Evolutionary conservation across 1,284 basidiomycete genomes (phyloP), one percentile per base, ranked within the genome.

Genomic region (Psilocybe mexicana): DNA sequence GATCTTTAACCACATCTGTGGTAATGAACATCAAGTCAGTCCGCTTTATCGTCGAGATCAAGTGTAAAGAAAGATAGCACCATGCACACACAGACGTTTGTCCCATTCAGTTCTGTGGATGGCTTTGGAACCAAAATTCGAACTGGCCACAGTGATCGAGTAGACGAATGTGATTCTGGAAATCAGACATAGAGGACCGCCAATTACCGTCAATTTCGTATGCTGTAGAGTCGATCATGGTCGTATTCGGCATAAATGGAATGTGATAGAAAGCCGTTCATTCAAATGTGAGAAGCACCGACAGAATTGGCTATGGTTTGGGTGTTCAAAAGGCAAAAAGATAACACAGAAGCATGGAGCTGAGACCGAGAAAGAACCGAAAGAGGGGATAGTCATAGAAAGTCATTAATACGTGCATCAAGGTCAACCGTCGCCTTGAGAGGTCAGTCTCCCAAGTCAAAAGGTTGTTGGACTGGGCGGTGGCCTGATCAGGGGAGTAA

Each of bases 1-100:
- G 50, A 52, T 28, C 14, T n/a, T 28, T 30, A 23, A 52, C 50
- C 50, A 43, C 25, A 6, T 6, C 25, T 52, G 12, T 52, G 50
- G 50, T 52, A 52, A 52, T 3, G 24, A 28, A 42, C 49, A 52
- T 52, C 50, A 24, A 30, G 36, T 14, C 26, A 43, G n/a, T 30
- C 50, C 50, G 50, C 50, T 43, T 43, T 52, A 52, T 43, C 50
- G 12, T 52, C 50, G 50, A 52, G 6, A 52, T 52, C 36, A 52
- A 28, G 8, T 24, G n/a, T 10, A 43, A 46, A 46, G 3, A 25
- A 30, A 30, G 6, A 24, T 7, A 25, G 11, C 24, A 8, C 25
- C 24, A 25, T 46, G 26, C 50, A 30, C 11, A 25, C 23, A 52
- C 36, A 38, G 26, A 43, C 18, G 18, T 18, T 18, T 18, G 18